A percentile compares a stretch with the other conserved stretches of the same genome.
phyloP scores from a whole-genome alignment of 768 basidiomycete species.

The Serpula lacrymans region DNA sequence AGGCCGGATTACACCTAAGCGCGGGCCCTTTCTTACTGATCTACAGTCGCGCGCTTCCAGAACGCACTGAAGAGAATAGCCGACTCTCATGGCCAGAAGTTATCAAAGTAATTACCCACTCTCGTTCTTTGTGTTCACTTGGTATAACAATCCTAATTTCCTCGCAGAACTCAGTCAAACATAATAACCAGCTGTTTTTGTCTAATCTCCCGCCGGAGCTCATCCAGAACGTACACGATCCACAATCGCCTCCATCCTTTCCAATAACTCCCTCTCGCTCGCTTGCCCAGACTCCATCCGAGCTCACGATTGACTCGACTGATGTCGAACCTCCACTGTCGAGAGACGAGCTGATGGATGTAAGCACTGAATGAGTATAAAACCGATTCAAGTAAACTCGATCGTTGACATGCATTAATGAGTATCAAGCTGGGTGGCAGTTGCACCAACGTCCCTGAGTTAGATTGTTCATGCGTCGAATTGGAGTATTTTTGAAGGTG shows the following conservation, averaged over 20 bases:
- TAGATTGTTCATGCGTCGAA: too few species aligned
- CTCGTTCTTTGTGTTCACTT: neutral
- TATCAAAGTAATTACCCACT: conserved; percentile 17
- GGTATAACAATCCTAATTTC: neutral
- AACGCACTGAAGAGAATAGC: conserved; percentile 14
- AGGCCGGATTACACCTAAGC: conserved; percentile 67
- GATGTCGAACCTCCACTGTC: conserved; percentile 15
- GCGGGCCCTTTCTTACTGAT: conserved; percentile 80
- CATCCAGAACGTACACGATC: conserved; percentile 19
- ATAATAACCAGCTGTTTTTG: conserved; percentile 35
- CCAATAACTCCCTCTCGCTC: neutral
- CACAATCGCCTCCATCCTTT: conserved; percentile 3
- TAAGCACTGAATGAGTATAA: too few species aligned
- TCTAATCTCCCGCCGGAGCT: conserved; percentile 28
- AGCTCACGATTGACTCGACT: conserved; percentile 16
- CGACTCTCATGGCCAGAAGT: conserved; percentile 23
- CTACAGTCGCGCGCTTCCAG: conserved; percentile 45
- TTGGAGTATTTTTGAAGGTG: too few species aligned
- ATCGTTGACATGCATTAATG: too few species aligned
- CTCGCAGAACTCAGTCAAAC: conserved; percentile 31
- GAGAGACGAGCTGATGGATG: conserved; percentile 20
- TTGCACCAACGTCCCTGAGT: too few species aligned
- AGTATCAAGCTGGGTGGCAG: too few species aligned
- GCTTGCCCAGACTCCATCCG: conserved; percentile 10
- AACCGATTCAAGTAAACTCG: too few species aligned